A percentile compares a stretch with the other conserved stretches of the same genome.
Conservation (phyloP, 768 basidiomycete species). For the Kondoa malvinella region DNA sequence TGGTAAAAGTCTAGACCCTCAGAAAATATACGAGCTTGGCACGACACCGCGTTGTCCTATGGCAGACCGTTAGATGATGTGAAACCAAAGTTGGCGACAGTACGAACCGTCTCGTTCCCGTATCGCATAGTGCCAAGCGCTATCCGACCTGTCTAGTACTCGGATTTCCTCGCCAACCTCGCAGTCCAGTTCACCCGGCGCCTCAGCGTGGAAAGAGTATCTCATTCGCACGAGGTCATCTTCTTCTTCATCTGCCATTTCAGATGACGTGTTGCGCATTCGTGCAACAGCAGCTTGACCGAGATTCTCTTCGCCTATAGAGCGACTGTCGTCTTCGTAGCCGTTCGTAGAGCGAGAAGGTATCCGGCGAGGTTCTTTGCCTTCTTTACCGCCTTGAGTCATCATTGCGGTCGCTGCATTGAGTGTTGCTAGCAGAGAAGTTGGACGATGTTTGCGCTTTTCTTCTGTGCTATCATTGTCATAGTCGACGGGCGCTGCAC, state of each 20-base stretch:
- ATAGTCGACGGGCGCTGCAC: constrained; percentile 42
- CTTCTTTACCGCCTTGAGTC: not conserved
- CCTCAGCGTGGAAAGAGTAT: not conserved
- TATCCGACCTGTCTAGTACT: not conserved
- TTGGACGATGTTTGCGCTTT: constrained; percentile 8
- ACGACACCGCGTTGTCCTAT: not conserved
- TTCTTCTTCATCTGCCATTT: not conserved
- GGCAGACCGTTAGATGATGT: not conserved
- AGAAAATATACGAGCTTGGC: no score
- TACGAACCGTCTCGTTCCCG: not conserved
- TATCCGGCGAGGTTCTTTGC: not conserved
- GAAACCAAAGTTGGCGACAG: not conserved
- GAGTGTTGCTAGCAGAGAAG: constrained; percentile 7
- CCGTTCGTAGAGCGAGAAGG: not conserved
- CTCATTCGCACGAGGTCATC: not conserved
- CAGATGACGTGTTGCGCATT: not conserved
- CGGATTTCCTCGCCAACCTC: not conserved
- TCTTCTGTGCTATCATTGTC: constrained; percentile 53
- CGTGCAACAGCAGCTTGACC: not conserved
- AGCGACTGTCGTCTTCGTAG: not conserved
- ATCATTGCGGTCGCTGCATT: constrained; percentile 10
- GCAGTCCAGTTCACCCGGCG: not conserved
- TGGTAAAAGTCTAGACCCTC: no score
- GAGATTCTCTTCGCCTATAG: not conserved
- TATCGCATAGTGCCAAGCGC: not conserved